Evolutionary conservation across 1,284 basidiomycete genomes (phyloP).

Genomic region (Trichosporon asahii): DNA sequence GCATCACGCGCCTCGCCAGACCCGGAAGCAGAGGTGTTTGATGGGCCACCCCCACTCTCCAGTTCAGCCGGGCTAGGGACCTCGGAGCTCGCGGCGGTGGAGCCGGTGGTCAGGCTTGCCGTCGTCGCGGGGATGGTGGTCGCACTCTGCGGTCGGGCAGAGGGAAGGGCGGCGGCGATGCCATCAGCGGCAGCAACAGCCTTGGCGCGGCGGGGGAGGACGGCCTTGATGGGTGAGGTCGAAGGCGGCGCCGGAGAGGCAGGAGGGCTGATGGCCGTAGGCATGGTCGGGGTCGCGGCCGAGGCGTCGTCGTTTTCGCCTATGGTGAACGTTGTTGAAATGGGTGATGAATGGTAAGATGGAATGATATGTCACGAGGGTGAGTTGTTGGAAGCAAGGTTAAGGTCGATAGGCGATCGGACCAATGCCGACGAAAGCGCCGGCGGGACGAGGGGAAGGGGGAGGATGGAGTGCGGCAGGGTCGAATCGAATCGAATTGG

Average conservation of each 20-base stretch:
- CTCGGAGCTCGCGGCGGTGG: constrained; percentile 22
- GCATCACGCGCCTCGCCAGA: not conserved
- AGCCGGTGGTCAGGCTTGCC: constrained; percentile 19
- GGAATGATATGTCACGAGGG: not conserved
- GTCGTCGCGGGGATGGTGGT: constrained; percentile 18
- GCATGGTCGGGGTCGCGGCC: constrained; percentile 1
- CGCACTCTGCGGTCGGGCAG: constrained; percentile 8
- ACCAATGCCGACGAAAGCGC: constrained; percentile 1
- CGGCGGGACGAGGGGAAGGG: not conserved
- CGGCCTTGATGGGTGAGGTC: constrained; percentile 12
- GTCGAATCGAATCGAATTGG: constrained; percentile 7
- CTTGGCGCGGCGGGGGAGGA: constrained; percentile 14
- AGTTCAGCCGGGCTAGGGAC: constrained; percentile 22
- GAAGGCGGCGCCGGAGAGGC: not conserved
- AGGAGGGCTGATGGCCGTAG: constrained; percentile 8
- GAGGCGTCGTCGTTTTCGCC: not conserved
- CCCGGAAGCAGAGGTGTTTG: not conserved
- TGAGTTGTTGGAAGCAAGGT: not conserved
- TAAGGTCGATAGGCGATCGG: not conserved
- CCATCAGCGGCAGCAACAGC: not conserved
- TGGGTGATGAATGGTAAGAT: not conserved
- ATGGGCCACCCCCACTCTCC: not conserved
- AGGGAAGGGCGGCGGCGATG: not conserved
- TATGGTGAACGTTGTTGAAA: not conserved
- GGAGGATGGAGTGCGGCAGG: not conserved